Base-by-base conservation (phyloP, 2,329 filamentous ascomycete genomes). In the Trichophyton schoenleinii region DNA sequence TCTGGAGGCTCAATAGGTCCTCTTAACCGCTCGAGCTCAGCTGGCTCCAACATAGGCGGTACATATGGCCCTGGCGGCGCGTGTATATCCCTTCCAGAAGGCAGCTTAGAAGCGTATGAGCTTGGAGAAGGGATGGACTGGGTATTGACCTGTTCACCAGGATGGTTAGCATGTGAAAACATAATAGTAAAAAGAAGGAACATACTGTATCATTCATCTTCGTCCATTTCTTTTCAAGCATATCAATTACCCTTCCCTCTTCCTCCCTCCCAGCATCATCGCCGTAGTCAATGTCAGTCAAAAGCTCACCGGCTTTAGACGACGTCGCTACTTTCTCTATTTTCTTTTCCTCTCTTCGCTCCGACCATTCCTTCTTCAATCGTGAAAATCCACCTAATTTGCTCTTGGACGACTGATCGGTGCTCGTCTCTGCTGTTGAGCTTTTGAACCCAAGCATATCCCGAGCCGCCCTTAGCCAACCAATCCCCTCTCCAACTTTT, bases 171-270 rank as follows among this genome's bases (percentile, higher is more conserved):
- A 48, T n/a, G 13, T 13, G 3, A 2, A 13, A 13, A 38, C 34
- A 38, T 59, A 25, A 25, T 46, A 42, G 15, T 20, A 59, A 3
- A 11, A 44, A 8, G 15, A 3, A 15, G 34, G 6, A 15, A 72
- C 83, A 76, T 75, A 95, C 89, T 18, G 89, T 95, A 73, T 96
- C 90, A 70, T 99, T 99, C 74, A 91, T 84, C 75, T 91, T 94
- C 64, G 83, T 84, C 92, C 94, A 96, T 72, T 96, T 96, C 42
- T 80, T 81, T 67, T 95, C 83, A 38, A 99, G 77, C 84, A 94
- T 89, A 68, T 94, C 88, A 59, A 96, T 80, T 1, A 97, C 87
- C 61, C 91, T 81, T 1, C 81, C 84, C 74, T 99, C 94, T 72
- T 97, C 94, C 18, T 89, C 75, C 67, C 83, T 86, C 0, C 94